phyloP scores from a whole-genome alignment of 2,329 filamentous ascomycete species.

The Hypoxylon sp. region DNA sequence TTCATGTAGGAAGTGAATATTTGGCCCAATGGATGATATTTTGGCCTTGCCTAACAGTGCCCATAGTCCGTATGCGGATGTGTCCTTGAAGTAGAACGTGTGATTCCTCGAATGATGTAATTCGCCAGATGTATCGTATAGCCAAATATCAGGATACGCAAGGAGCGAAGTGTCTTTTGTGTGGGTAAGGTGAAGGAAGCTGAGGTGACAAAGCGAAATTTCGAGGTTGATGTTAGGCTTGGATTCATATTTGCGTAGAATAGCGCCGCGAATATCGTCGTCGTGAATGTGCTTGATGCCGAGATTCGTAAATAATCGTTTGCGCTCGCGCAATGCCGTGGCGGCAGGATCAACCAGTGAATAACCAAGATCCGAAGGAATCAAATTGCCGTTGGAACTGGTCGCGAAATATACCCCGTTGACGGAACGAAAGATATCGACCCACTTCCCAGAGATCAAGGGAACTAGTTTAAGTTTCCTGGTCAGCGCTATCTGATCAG shows the following conservation, averaged over 20 bases:
- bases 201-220: constrained; percentile 16
- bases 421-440: background rate
- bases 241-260: background rate
- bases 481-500: background rate
- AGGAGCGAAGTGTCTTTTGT: too few species aligned
- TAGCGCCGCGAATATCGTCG: background rate
- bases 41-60: background rate
- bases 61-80: constrained; percentile 4
- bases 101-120: background rate
- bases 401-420: constrained; percentile 1
- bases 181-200: constrained; percentile 21
- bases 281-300: background rate
- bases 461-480: constrained; percentile 10
- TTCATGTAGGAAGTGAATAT: constrained; percentile 11
- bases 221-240: background rate
- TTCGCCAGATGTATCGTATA: background rate
- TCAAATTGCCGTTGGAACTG: background rate
- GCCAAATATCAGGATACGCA: background rate
- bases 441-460: constrained; percentile 4
- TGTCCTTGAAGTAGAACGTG: constrained; percentile 13
- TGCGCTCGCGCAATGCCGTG: background rate
- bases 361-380: constrained; percentile 15
- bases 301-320: constrained; percentile 4
- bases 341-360: constrained; percentile 9
- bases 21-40: background rate